Evolutionary conservation across 257 asterid species (phyloP).

Genomic region (Solanum phureja): DNA sequence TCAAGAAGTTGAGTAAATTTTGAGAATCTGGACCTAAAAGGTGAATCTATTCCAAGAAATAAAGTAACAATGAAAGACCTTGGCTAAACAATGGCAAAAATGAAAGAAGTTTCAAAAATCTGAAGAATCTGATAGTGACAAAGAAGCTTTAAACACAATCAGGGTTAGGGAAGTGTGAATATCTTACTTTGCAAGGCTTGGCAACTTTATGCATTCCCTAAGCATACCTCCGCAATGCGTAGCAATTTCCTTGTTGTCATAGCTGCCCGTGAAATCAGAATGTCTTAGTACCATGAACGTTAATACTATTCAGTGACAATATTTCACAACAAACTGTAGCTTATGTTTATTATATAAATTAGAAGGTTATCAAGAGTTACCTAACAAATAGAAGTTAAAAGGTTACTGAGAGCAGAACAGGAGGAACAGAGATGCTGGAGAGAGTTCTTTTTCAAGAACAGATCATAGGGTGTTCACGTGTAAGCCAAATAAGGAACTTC

Average conservation of each 20-base stretch:
- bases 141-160: neutral
- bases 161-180: neutral
- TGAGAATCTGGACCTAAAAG: neutral
- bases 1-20: neutral
- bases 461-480: neutral
- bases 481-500: neutral
- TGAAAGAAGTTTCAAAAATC: neutral
- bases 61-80: neutral
- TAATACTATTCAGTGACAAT: neutral
- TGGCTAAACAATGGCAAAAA: neutral
- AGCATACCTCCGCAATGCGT: slow-evolving; percentile 92
- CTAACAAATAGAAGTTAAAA: neutral
- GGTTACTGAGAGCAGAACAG: neutral
- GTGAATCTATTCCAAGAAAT: neutral
- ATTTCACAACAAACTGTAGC: neutral
- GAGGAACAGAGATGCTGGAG: neutral
- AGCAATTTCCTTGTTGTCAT: slow-evolving; percentile 96
- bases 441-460: neutral
- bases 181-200: slow-evolving; percentile 88
- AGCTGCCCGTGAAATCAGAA: slow-evolving; percentile 43
- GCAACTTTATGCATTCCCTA: slow-evolving; percentile 89
- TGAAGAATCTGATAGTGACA: neutral
- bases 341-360: neutral
- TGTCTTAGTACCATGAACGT: neutral
- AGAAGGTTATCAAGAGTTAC: neutral